These are phyloP conservation scores for Hyphopichia pseudoburtonii DNA, from an alignment of 1,139 yeast genomes.

Conservation along the genomic window DNA sequence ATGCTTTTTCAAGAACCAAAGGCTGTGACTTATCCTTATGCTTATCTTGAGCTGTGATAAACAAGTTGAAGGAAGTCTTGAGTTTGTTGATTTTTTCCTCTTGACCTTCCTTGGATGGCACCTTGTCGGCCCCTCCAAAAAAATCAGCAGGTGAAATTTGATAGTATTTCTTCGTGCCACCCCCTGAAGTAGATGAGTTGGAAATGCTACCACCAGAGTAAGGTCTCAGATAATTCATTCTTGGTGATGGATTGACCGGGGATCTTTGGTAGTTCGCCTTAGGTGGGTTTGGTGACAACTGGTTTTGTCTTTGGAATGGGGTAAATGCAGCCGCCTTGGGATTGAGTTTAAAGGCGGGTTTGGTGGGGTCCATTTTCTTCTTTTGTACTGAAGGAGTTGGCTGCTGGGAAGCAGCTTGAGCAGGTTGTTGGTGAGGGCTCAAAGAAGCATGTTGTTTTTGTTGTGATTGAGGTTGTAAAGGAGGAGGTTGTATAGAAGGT, in stretches of 20 bases:
- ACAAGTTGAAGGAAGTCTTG: conserved; percentile 56
- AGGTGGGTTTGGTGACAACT: conserved; percentile 33
- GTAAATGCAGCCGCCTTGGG: conserved; percentile 73
- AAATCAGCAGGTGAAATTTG: conserved; percentile 46
- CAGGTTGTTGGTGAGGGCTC: conserved; percentile 1
- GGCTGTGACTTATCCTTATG: conserved; percentile 31
- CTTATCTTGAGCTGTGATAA: conserved; percentile 40
- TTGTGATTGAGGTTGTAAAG: conserved; percentile 3
- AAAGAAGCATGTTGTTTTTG: conserved; percentile 8
- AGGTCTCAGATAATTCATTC: conserved; percentile 34
- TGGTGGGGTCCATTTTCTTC: conserved; percentile 56
- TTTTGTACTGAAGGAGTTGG: conserved; percentile 13
- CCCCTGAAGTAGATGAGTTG: conserved; percentile 10
- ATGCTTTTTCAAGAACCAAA: conserved; percentile 55
- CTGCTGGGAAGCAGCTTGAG: conserved; percentile 1
- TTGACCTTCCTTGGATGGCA: conserved; percentile 48
- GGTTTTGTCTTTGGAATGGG: conserved; percentile 42
- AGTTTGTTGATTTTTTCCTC: conserved; percentile 37
- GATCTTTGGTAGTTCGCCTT: conserved; percentile 23
- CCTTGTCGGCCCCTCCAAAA: conserved; percentile 48
- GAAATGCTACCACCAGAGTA: conserved; percentile 20
- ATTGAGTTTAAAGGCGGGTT: conserved; percentile 64
- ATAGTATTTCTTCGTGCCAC: conserved; percentile 34
- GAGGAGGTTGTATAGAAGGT: conserved; percentile 8
- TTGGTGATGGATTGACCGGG: conserved; percentile 36